Evolutionary conservation across 2,329 filamentous ascomycete species (phyloP).

Genomic region (Chalaropsis ovoidea): DNA sequence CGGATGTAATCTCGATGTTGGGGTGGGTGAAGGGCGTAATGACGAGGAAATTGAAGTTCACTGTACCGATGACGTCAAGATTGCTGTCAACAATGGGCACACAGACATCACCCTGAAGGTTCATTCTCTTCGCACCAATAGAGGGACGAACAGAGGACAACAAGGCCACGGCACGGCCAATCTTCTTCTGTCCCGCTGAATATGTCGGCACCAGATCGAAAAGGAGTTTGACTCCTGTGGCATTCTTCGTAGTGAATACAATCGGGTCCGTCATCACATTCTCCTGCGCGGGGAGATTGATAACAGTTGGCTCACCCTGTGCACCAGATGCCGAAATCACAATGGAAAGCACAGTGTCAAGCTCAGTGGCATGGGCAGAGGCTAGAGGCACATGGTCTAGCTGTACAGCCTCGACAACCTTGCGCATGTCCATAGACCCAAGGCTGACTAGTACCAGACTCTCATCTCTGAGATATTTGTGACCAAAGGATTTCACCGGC

Average conservation of each 20-base stretch:
- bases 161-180: constrained; percentile 80
- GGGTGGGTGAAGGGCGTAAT: constrained; percentile 91
- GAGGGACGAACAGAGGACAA: constrained; percentile 76
- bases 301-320: constrained; percentile 72
- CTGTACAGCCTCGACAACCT: constrained; percentile 66
- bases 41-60: constrained; percentile 94
- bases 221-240: constrained; percentile 71
- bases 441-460: constrained; percentile 86
- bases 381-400: constrained; percentile 80
- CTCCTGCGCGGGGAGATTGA: constrained; percentile 88
- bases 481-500: constrained; percentile 88
- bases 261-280: constrained; percentile 91
- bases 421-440: constrained; percentile 88
- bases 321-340: constrained; percentile 81
- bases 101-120: constrained; percentile 80
- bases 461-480: constrained; percentile 83
- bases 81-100: constrained; percentile 80
- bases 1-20: constrained; percentile 81
- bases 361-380: constrained; percentile 81
- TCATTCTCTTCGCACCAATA: constrained; percentile 78
- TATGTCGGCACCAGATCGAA: constrained; percentile 97
- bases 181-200: constrained; percentile 69
- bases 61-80: constrained; percentile 81
- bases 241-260: constrained; percentile 70
- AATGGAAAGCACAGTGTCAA: constrained; percentile 87